phyloP scores from a whole-genome alignment of 2,329 filamentous ascomycete genomes.

The Trichoderma atrobrunneum region DNA sequence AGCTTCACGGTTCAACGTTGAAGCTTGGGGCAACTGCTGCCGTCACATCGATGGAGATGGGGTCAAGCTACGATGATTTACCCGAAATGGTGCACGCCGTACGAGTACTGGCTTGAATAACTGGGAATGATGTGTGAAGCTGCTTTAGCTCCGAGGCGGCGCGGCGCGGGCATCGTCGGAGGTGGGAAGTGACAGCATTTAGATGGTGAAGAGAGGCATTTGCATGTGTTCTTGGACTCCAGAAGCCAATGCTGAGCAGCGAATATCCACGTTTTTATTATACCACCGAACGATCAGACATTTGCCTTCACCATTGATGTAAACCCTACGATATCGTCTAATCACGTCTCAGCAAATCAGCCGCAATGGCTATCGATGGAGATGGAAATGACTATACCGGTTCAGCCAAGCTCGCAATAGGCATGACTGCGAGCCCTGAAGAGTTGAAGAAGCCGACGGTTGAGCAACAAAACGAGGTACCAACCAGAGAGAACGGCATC shows the following conservation, averaged over 20 bases:
- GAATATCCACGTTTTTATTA: neutral
- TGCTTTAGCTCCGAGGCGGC: neutral
- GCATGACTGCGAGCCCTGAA: neutral
- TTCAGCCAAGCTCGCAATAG: neutral
- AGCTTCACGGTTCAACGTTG: neutral
- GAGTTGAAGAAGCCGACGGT: neutral
- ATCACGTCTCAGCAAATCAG: neutral
- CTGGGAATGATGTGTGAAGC: neutral
- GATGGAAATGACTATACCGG: neutral
- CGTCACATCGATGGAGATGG: neutral
- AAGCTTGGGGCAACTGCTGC: neutral
- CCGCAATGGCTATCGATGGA: slow-evolving; percentile 1
- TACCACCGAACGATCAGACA: neutral
- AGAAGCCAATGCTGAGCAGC: neutral
- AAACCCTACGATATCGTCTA: neutral
- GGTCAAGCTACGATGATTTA: neutral
- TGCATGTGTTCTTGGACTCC: neutral
- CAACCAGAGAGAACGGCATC: neutral
- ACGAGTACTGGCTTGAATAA: neutral
- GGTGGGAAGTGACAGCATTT: neutral
- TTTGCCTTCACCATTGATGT: neutral
- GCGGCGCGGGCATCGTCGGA: slow-evolving; percentile 6
- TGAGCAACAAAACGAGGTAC: neutral
- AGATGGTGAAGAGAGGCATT: neutral
- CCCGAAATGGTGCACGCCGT: neutral